Base-by-base conservation (phyloP, 2,329 filamentous ascomycete species). In the Trichocomaceae sp. region DNA sequence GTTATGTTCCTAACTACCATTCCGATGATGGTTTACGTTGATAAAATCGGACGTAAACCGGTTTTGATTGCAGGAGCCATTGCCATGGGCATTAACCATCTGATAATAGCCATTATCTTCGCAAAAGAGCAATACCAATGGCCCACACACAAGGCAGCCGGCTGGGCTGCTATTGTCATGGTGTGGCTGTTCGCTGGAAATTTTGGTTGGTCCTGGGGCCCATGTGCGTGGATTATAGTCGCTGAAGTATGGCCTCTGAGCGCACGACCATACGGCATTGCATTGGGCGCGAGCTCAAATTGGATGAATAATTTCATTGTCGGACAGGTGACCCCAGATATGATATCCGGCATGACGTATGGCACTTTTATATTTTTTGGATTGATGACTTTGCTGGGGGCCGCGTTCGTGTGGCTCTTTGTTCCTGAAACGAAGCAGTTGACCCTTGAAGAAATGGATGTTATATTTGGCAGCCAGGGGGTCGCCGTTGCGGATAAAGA, bases 171-270 rank as follows among this genome's bases (percentile, higher is more conserved):
- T 0, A 83, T 78, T 3, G 71, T 61, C 9, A 65, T 71, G 57
- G 64, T 70, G 2, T 89, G 86, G 85, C 74, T 88, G 0, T 88
- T 87, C 59, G 83, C 87, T 15, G 74, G 86, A 13, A 80, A 86
- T 67, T 89, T 89, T 61, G 86, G 83, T 33, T 88, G 87, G 65
- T 83, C 79, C 0, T 88, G 85, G 85, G 85, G 86, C 0, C 85
- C 85, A 2, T 85, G 83, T 62, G 80, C 83, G 0, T 90, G 87
- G 87, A 87, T 88, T 57, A 77, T 90, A 54, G 79, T 88, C 2
- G 81, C 85, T 2, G 87, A 90, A 69, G 82, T 90, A 42, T 90
- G 84, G 83, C 87, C 86, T 0, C 71, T 89, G 5, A 84, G 80
- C 56, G 83, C 83, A 9, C 79, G 86, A 2, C 80, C 87, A 0